Conservation (phyloP, 2,329 filamentous ascomycete genomes). For the Penicillium sclerotigenum region DNA sequence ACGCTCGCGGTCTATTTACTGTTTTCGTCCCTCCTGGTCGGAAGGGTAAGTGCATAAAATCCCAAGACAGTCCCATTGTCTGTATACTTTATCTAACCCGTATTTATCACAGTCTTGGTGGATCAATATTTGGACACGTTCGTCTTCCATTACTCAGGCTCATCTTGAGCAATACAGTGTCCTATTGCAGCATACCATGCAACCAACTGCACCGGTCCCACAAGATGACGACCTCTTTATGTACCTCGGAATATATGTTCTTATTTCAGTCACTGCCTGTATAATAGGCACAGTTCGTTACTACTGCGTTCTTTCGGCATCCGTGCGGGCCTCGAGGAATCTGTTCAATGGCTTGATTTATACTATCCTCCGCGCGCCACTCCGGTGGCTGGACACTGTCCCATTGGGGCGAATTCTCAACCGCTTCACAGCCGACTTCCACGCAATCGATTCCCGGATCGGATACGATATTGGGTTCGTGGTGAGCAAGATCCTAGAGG, state of each 20-base stretch:
- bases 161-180: slow-evolving; percentile 15
- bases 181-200: slow-evolving; percentile 19
- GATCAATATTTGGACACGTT: slow-evolving; percentile 47
- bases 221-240: slow-evolving; percentile 46
- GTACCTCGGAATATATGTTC: slow-evolving; percentile 67
- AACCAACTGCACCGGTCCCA: background rate
- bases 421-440: slow-evolving; percentile 74
- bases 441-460: slow-evolving; percentile 66
- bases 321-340: slow-evolving; percentile 64
- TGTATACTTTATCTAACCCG: slow-evolving; percentile 1
- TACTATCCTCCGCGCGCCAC: slow-evolving; percentile 65
- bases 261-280: slow-evolving; percentile 56
- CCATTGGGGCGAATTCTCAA: slow-evolving; percentile 74
- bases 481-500: slow-evolving; percentile 57
- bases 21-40: slow-evolving; percentile 56
- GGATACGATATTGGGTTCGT: slow-evolving; percentile 62
- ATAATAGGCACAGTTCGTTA: slow-evolving; percentile 62
- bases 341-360: slow-evolving; percentile 67
- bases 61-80: background rate
- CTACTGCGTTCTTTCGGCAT: slow-evolving; percentile 62
- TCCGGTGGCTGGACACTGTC: slow-evolving; percentile 78
- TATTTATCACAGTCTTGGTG: slow-evolving; percentile 40
- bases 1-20: slow-evolving; percentile 54
- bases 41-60: slow-evolving; percentile 37
- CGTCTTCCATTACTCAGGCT: slow-evolving; percentile 22